Evolutionary conservation across 257 asterid genomes (phyloP), one percentile per base, ranked within the genome.

Genomic region (Scutellaria minor): DNA sequence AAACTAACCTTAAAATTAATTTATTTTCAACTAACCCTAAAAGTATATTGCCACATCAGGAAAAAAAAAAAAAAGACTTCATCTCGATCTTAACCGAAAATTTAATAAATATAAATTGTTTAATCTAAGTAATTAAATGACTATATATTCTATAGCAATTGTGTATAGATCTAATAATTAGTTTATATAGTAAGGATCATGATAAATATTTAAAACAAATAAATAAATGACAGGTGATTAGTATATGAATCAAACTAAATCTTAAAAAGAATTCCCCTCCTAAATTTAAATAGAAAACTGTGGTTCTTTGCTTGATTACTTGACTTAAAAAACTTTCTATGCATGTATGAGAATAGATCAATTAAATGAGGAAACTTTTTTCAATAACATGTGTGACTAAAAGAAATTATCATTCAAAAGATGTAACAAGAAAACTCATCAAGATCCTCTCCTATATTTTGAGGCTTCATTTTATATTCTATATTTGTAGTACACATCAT

Each of bases 1-100:
- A 47, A 64, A 7, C 4, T 44, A 6, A 10, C 11, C 48, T 12
- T 61, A 58, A 71, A 45, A 48, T 8, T 27, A 14, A 44, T 57
- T 47, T 31, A 45, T 31, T 41, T 44, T 46, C 66, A 69, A 57
- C 56, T 24, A 60, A 59, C 68, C 62, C 22, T 44, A 22, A 58
- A 57, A 1, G 58, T 31, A 35, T 59, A 18, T 61, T 18, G 24
- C 75, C 68, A 71, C 51, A 59, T 47, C 46, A 4, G 45, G 51
- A 7, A 20, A 46, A 71, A 46, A 31, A 10, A 42, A 9, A 22
- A 31, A n/a, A n/a, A n/a, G n/a, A 59, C 51, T 14, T 5, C 62
- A 53, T 41, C 18, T 18, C 18, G 18, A 18, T 18, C 51, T 14
- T 63, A 53, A 40, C 62, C 39, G 41, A 53, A 68, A 50, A 50